Conservation (phyloP, 2,329 filamentous ascomycete genomes). For the Verticillium isaacii region DNA sequence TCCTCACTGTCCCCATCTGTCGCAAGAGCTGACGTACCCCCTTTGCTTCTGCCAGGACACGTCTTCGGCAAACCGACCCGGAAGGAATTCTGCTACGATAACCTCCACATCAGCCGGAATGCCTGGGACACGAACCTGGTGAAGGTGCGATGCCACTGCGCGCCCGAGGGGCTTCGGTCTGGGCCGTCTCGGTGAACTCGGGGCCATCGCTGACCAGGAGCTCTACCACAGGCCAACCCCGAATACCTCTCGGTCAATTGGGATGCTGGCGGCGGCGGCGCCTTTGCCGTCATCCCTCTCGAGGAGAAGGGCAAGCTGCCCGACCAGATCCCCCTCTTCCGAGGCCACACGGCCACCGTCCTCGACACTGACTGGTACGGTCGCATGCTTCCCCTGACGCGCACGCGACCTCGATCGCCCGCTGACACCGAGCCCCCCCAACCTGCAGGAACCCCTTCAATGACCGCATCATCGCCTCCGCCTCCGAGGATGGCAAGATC, state of each 20-base stretch:
- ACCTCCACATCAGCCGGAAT: constrained; percentile 94
- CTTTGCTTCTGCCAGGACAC: constrained; percentile 62
- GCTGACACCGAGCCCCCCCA: constrained; percentile 20
- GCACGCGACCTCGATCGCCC: constrained; percentile 2
- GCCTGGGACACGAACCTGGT: constrained; percentile 98
- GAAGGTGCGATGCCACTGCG: constrained; percentile 59
- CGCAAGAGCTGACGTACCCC: constrained; percentile 19
- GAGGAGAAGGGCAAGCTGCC: constrained; percentile 86
- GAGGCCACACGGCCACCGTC: constrained; percentile 91
- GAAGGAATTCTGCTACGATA: constrained; percentile 99
- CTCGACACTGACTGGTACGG: constrained; percentile 93
- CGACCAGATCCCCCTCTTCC: constrained; percentile 89
- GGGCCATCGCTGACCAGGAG: constrained; percentile 9
- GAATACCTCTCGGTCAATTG: constrained; percentile 97
- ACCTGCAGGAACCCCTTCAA: constrained; percentile 83
- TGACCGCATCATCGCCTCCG: constrained; percentile 86
- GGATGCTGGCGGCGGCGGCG: constrained; percentile 92
- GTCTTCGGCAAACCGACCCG: constrained; percentile 94
- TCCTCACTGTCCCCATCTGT: neutral
- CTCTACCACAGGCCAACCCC: constrained; percentile 70
- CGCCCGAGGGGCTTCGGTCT: neutral
- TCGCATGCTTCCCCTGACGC: constrained; percentile 8
- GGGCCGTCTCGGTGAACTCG: neutral
- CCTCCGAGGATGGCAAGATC: constrained; percentile 94
- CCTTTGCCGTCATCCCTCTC: constrained; percentile 92